These are phyloP conservation scores for Hymenoscyphus fructigenus DNA, from an alignment of 2,329 filamentous ascomycete species.

Conservation along the genomic window DNA sequence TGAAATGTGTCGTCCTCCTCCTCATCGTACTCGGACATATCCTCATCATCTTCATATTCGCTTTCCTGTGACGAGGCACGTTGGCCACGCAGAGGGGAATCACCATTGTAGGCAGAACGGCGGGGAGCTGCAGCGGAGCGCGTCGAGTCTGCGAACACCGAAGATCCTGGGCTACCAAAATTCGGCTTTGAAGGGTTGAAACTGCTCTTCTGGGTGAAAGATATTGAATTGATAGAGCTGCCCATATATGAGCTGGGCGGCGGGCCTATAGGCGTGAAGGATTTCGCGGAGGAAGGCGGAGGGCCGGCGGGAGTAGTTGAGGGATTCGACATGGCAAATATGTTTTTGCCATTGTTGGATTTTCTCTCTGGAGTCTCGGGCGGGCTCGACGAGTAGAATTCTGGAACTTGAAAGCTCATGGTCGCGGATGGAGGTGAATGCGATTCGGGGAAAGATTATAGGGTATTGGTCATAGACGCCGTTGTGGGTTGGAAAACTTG, in stretches of 20 bases:
- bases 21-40: conserved; percentile 37
- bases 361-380: conserved; percentile 39
- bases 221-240: conserved; percentile 45
- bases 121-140: conserved; percentile 29
- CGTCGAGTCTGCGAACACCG: conserved; percentile 21
- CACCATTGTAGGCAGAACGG: conserved; percentile 53
- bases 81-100: conserved; percentile 30
- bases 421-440: neutral
- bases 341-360: conserved; percentile 29
- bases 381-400: conserved; percentile 32
- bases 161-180: conserved; percentile 27
- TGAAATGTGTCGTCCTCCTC: conserved; percentile 41
- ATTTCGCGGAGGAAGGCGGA: conserved; percentile 51
- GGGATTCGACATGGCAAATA: conserved; percentile 37
- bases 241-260: conserved; percentile 52
- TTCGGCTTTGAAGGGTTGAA: conserved; percentile 23
- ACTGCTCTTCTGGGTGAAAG: conserved; percentile 39
- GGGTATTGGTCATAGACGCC: neutral
- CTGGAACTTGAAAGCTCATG: conserved; percentile 33
- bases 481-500: neutral
- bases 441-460: neutral
- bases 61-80: conserved; percentile 36
- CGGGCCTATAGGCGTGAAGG: conserved; percentile 56
- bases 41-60: conserved; percentile 42
- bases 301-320: conserved; percentile 59